Evolutionary conservation across 177 flowering plant genomes (phyloP).

Genomic region (Tripterygium wilfordii): DNA sequence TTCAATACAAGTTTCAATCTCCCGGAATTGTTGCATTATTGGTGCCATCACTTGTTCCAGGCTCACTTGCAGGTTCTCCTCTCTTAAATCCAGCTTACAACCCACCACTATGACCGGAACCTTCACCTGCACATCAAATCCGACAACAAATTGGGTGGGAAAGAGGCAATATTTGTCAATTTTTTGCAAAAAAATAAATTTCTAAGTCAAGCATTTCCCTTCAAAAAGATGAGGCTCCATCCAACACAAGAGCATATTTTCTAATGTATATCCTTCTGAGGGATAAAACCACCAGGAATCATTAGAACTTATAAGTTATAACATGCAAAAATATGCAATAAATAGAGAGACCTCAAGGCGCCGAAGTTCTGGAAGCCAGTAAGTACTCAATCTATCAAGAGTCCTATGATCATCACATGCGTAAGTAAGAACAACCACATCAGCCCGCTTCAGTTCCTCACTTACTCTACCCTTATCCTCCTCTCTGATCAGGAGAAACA

Average conservation of each 20-base stretch:
- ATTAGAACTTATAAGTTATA: not conserved
- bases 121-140: conserved; percentile 61
- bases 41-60: conserved; percentile 92
- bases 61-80: conserved; percentile 60
- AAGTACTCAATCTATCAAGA: conserved; percentile 67
- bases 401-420: conserved; percentile 80
- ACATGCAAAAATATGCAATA: not conserved
- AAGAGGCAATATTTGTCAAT: too few species aligned
- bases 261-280: too few species aligned
- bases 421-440: conserved; percentile 90
- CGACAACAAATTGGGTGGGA: too few species aligned
- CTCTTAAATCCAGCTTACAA: conserved; percentile 90
- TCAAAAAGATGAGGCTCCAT: too few species aligned
- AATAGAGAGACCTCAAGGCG: conserved; percentile 62
- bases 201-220: too few species aligned
- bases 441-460: conserved; percentile 75
- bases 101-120: conserved; percentile 97
- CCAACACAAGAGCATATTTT: too few species aligned
- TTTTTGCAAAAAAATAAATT: too few species aligned
- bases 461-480: conserved; percentile 61
- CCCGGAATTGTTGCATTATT: conserved; percentile 96
- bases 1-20: conserved; percentile 97
- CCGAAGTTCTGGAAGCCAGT: conserved; percentile 96
- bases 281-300: too few species aligned
- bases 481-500: too few species aligned